Evolutionary conservation across 2,329 filamentous ascomycete genomes (phyloP).

Genomic region (Alternaria novae-zelandiae): DNA sequence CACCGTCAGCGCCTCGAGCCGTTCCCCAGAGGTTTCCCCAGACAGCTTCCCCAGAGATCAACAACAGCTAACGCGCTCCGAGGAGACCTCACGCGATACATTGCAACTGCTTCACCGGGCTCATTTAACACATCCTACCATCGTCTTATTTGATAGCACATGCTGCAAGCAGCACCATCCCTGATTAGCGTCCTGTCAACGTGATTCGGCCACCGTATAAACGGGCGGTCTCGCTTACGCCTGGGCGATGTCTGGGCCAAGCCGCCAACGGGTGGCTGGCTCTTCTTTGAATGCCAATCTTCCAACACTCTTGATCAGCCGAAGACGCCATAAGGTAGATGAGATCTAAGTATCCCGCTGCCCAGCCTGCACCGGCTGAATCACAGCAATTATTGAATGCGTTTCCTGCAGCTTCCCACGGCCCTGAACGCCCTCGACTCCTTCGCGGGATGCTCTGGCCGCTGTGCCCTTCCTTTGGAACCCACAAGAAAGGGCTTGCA

Average conservation of each 20-base stretch:
- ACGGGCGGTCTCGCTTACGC: slow-evolving; percentile 8
- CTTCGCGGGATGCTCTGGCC: slow-evolving; percentile 3
- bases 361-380: slow-evolving; percentile 4
- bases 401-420: background rate
- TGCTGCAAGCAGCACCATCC: background rate
- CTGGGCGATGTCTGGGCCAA: slow-evolving; percentile 8
- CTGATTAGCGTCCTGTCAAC: slow-evolving; percentile 5
- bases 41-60: slow-evolving; percentile 3
- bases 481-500: background rate
- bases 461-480: background rate
- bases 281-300: slow-evolving; percentile 5
- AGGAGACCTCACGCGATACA: slow-evolving; percentile 6
- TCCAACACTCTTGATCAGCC: background rate
- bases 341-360: background rate
- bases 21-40: slow-evolving; percentile 8
- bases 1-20: slow-evolving; percentile 7
- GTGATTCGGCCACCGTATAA: background rate
- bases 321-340: background rate
- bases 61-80: slow-evolving; percentile 1
- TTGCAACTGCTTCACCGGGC: background rate
- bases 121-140: background rate
- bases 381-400: slow-evolving; percentile 4
- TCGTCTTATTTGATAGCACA: background rate
- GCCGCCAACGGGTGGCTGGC: slow-evolving; percentile 7
- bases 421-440: background rate